Base-by-base conservation (phyloP, 345 rosid genomes). In the Tarenaya hassleriana region DNA sequence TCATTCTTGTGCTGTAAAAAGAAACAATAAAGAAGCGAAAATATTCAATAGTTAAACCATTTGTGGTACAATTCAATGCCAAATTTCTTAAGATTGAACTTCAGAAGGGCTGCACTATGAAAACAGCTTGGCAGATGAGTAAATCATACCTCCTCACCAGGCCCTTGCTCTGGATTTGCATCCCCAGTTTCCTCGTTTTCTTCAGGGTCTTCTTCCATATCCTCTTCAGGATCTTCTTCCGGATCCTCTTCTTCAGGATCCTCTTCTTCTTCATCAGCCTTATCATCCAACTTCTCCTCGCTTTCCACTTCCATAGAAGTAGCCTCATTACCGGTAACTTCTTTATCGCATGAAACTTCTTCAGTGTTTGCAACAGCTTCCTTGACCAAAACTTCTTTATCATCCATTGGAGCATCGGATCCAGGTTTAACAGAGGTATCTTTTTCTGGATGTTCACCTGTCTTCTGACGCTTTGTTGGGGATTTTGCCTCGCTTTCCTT, bases 171-270 rank as follows among this genome's bases (percentile, higher is more conserved):
- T 52, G 69, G 55, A 64, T 61, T 67, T 52, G 51, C 74, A 59
- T 71, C 80, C 27, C 75, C 89, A 69, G 61, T 60, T 62, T 75
- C 84, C 56, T 81, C 84, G 49, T 47, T 52, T 42, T 67, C 71
- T 49, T 73, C 86, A 0, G 82, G 79, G 60, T 80, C 84, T 48
- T 81, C 94, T 55, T 85, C 94, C 0, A 86, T 87, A 48, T 85
- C 87, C 63, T 66, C 79, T 8, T 61, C 73, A 9, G 63, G 70
- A 31, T 68, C 69, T 18, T 80, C 83, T 34, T 75, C 84, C 3
- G 69, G 64, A 1, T 72, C 83, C 10, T 49, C 62, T n/a, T n/a
- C n/a, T 11, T 46, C 62, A 4, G 55, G 60, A 3, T 63, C 61
- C 3, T 64, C 70, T 1, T 74, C 85, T 0, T 75, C 73, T 4